Evolutionary conservation across 1,139 yeast species (phyloP).

Genomic region (Suhomyces maxii): DNA sequence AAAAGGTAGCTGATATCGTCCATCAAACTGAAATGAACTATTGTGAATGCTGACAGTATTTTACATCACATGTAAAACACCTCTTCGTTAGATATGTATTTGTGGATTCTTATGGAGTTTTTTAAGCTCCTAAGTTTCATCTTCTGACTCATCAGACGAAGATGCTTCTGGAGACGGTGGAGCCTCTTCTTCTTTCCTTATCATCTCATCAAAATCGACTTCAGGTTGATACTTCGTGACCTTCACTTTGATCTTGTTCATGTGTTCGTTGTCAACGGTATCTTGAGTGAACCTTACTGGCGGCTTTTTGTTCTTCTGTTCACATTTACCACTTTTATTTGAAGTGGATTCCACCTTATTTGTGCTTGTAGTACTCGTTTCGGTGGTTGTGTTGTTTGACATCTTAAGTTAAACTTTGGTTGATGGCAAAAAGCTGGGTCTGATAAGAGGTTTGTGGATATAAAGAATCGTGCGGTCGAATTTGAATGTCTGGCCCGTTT

Average conservation of each 20-base stretch:
- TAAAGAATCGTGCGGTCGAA: no score
- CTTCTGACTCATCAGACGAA: conserved; percentile 7
- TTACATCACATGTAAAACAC: not conserved
- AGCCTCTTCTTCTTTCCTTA: not conserved
- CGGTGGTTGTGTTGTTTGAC: not conserved
- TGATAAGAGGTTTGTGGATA: no score
- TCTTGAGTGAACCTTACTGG: conserved; percentile 82
- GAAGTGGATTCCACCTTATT: not conserved
- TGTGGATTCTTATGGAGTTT: no score
- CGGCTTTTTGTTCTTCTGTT: conserved; percentile 23
- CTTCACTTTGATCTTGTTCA: conserved; percentile 85
- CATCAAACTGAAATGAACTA: no score
- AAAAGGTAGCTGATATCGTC: no score
- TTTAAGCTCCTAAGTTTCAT: not conserved
- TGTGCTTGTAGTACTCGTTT: not conserved
- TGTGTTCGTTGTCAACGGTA: conserved; percentile 83
- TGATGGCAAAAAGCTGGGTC: no score
- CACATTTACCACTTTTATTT: not conserved
- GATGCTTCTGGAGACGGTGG: conserved; percentile 1
- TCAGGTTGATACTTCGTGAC: conserved; percentile 37
- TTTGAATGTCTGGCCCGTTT: no score
- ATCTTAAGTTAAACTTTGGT: no score
- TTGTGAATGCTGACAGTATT: no score
- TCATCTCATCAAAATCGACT: conserved; percentile 50
- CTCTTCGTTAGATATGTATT: no score